phyloP scores from a whole-genome alignment of 2,329 filamentous ascomycete species.

The Pseudopithomyces chartarum region DNA sequence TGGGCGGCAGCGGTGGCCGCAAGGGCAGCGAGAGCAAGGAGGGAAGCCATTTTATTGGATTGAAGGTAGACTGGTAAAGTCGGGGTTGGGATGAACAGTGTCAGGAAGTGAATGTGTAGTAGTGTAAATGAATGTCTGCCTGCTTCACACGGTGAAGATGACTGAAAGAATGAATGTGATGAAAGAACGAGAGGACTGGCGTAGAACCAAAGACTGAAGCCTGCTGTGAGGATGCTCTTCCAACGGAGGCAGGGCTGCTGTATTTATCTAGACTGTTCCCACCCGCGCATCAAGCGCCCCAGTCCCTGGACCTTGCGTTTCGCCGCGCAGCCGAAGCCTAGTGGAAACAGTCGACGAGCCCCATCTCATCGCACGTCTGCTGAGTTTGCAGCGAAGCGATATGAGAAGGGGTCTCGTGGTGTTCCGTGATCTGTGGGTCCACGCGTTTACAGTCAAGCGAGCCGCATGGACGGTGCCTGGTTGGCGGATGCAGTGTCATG shows the following conservation, averaged over 20 bases:
- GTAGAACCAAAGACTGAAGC: conserved; percentile 28
- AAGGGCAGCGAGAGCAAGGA: conserved; percentile 36
- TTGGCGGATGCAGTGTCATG: conserved; percentile 2
- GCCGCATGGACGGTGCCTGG: background rate
- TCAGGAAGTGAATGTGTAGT: conserved; percentile 29
- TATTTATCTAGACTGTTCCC: conserved; percentile 25
- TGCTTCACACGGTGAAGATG: conserved; percentile 39
- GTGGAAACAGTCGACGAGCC: conserved; percentile 6
- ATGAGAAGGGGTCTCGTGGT: conserved; percentile 24
- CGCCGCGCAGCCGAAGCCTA: background rate
- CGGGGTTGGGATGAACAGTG: conserved; percentile 13
- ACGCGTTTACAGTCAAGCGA: conserved; percentile 1
- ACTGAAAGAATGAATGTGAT: conserved; percentile 33
- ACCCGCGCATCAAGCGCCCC: conserved; percentile 6
- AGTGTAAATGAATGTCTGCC: conserved; percentile 38
- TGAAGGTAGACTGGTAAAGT: conserved; percentile 9
- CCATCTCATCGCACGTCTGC: conserved; percentile 1
- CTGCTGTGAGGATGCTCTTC: conserved; percentile 23
- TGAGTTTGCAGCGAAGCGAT: conserved; percentile 24
- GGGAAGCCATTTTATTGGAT: conserved; percentile 33
- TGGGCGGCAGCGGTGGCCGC: conserved; percentile 53
- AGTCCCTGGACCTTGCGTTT: conserved; percentile 2
- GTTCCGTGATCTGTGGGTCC: conserved; percentile 16
- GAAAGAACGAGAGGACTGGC: conserved; percentile 34
- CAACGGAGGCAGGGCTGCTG: conserved; percentile 11